A percentile compares a stretch with the other conserved stretches of the same genome.
phyloP scores from a whole-genome alignment of 352 stramenopile species.

The Pythium aquatile region DNA sequence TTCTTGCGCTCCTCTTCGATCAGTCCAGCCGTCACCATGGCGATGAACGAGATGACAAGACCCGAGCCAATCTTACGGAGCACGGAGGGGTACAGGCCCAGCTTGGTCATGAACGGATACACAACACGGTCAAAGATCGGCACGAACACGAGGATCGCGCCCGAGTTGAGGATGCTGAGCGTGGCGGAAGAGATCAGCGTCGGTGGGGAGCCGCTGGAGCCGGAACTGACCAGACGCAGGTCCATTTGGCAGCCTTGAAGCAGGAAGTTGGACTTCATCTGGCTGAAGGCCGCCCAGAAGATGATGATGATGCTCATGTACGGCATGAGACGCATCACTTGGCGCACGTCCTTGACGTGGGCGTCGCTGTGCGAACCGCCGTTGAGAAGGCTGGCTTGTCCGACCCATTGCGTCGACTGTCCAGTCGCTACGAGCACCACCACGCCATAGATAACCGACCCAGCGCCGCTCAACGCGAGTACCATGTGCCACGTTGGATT shows the following conservation, averaged over 20 bases:
- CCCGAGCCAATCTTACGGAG: constrained; percentile 87
- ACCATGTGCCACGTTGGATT: constrained; percentile 54
- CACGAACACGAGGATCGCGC: constrained; percentile 89
- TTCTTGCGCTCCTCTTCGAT: constrained; percentile 76
- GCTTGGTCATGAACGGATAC: constrained; percentile 64
- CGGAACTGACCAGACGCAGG: constrained; percentile 54
- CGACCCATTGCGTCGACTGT: constrained; percentile 59
- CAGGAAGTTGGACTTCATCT: constrained; percentile 85
- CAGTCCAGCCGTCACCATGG: constrained; percentile 67
- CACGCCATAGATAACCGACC: constrained; percentile 61
- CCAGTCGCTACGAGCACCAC: constrained; percentile 67
- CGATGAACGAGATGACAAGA: constrained; percentile 73
- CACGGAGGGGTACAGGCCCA: constrained; percentile 69
- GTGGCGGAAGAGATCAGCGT: constrained; percentile 85
- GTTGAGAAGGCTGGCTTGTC: constrained; percentile 37
- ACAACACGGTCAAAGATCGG: constrained; percentile 86
- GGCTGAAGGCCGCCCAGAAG: constrained; percentile 84
- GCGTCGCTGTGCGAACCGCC: constrained; percentile 52
- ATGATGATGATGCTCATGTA: constrained; percentile 85
- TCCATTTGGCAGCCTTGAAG: constrained; percentile 92
- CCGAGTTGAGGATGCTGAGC: constrained; percentile 88
- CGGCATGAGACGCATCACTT: constrained; percentile 74
- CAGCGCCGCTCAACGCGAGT: constrained; percentile 53
- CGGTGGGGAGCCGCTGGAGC: constrained; percentile 38
- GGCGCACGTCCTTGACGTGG: constrained; percentile 67